phyloP scores from a whole-genome alignment of 1,139 yeast genomes.

The Protomyces lactucae-debilis region DNA sequence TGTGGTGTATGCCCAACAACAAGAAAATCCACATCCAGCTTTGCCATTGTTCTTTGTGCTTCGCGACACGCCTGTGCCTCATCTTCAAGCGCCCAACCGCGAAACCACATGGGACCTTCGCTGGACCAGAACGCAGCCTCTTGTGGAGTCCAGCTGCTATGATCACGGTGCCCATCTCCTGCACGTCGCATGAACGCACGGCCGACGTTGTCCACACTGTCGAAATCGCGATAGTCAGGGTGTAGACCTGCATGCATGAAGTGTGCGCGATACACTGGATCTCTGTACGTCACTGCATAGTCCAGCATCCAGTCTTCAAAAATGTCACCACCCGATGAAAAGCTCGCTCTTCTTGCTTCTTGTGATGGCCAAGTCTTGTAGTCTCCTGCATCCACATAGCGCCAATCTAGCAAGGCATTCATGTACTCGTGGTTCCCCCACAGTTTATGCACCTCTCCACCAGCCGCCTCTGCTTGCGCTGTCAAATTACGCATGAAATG shows the following conservation, averaged over 20 bases:
- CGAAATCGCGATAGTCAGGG: slow-evolving; percentile 7
- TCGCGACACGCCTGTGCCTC: slow-evolving; percentile 22
- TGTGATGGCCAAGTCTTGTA: slow-evolving; percentile 8
- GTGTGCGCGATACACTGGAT: slow-evolving; percentile 17
- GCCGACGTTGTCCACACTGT: slow-evolving; percentile 5
- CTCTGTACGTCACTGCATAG: slow-evolving; percentile 22
- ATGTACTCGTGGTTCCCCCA: slow-evolving; percentile 29
- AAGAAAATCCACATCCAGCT: slow-evolving; percentile 19
- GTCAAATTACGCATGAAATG: slow-evolving; percentile 19
- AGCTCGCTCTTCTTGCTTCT: slow-evolving; percentile 3
- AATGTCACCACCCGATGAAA: slow-evolving; percentile 12
- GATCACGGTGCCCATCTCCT: slow-evolving; percentile 4
- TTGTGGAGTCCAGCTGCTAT: slow-evolving; percentile 1
- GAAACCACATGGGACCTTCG: slow-evolving; percentile 29
- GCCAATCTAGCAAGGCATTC: slow-evolving; percentile 29
- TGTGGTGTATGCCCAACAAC: slow-evolving; percentile 29
- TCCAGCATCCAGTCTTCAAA: slow-evolving; percentile 18
- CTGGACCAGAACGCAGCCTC: slow-evolving; percentile 18
- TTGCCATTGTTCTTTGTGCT: slow-evolving; percentile 7
- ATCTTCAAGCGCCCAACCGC: slow-evolving; percentile 22
- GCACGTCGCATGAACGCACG: slow-evolving; percentile 5
- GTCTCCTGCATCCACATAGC: slow-evolving; percentile 26
- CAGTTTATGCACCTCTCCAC: slow-evolving; percentile 21
- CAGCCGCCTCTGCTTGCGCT: slow-evolving; percentile 12
- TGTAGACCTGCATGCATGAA: slow-evolving; percentile 29